Base-by-base conservation (phyloP, 2,329 filamentous ascomycete genomes). In the Alternaria postmessia region DNA sequence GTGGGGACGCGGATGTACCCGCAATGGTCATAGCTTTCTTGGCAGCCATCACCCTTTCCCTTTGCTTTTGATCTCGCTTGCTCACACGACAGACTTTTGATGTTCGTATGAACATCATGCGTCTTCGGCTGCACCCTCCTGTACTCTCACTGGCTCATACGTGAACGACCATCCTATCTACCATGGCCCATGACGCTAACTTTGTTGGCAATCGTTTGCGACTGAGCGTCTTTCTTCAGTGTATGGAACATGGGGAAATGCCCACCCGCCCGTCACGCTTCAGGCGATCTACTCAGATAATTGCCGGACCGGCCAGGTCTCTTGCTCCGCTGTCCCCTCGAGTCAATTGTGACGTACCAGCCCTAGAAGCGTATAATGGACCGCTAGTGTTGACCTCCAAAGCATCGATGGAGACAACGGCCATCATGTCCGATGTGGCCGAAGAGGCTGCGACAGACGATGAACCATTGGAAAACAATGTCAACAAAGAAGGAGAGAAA, bases 181-280 rank as follows among this genome's bases (percentile, higher is more conserved):
- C 24, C 16, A 75, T 75, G 71, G 18, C 63, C 22, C 59, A 68
- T 39, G 62, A 66, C 54, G 63, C 61, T 28, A 65, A 71, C 41
- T 77, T 76, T 36, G 62, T 52, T 8, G 68, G 61, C n/a, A 63
- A 70, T 30, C 64, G 59, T 20, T 64, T 77, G 12, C 71, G 74
- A 36, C 54, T 75, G 26, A 51, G 61, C 16, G 62, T 64, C 1
- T 74, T 75, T 32, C 69, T 77, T 38, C 66, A 66, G 2, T 62
- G 69, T 12, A 59, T 73, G 12, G 62, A 64, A 20, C 48, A 63
- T 30, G 65, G 64, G 32, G 46, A 22, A n/a, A 62, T 72, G 28
- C 71, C 73, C n/a, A 52, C 59, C 42, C 69, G 64, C 26, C 71
- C 73, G 8, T 54, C 63, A 38, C 72, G 74, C 16, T 69, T 71